These are phyloP conservation scores for Pneumocystis jirovecii DNA, from an alignment of 1,139 yeast species.

Conservation along the genomic window DNA sequence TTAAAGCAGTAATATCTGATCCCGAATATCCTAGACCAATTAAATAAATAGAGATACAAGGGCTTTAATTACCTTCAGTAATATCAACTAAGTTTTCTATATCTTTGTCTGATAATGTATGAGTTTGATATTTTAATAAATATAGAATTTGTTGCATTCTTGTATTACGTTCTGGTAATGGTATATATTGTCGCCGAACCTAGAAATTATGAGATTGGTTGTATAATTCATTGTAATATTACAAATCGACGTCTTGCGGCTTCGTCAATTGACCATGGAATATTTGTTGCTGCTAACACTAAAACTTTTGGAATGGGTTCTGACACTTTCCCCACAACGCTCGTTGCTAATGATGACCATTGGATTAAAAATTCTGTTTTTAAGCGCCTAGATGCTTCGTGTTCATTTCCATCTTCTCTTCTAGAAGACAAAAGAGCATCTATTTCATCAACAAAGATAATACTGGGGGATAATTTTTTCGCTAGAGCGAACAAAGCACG, in stretches of 20 bases:
- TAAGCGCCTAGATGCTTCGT: constrained; percentile 79
- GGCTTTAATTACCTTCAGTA: constrained; percentile 37
- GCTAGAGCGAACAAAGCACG: constrained; percentile 79
- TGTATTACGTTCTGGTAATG: constrained; percentile 80
- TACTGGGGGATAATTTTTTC: constrained; percentile 75
- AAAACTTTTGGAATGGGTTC: constrained; percentile 63
- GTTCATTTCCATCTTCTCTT: constrained; percentile 59
- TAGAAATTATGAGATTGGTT: constrained; percentile 25
- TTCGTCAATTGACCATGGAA: constrained; percentile 97
- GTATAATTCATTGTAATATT: not conserved
- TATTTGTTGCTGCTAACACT: constrained; percentile 86
- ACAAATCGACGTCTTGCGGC: constrained; percentile 86
- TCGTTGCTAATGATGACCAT: constrained; percentile 88
- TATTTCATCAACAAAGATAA: constrained; percentile 90
- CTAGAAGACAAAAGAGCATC: constrained; percentile 80
- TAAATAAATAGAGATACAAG: not conserved
- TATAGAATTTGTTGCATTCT: constrained; percentile 57
- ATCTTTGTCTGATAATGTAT: constrained; percentile 47
- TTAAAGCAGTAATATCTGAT: constrained; percentile 84
- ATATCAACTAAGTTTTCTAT: constrained; percentile 42
- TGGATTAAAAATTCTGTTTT: constrained; percentile 90
- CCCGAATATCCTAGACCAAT: constrained; percentile 50
- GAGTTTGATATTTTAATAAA: constrained; percentile 60
- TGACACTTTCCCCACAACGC: constrained; percentile 63
- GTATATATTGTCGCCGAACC: constrained; percentile 71